Conservation (phyloP, 2,329 filamentous ascomycete genomes). For the Alternaria triticimaculans region DNA sequence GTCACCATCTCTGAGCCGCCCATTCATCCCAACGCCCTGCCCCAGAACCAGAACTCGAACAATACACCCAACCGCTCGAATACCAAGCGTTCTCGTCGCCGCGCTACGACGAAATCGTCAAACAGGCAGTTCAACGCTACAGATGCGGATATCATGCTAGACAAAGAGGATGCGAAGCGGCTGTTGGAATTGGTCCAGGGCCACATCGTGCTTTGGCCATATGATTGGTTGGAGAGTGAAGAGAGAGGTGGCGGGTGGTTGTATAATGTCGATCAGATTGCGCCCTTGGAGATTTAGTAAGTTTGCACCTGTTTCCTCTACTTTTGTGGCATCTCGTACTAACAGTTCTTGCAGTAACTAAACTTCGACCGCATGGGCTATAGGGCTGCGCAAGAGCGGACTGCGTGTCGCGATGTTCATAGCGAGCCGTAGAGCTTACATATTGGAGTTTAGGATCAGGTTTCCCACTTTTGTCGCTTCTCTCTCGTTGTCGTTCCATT, state of each 20-base stretch:
- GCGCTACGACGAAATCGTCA: slow-evolving; percentile 73
- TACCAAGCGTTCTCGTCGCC: slow-evolving; percentile 60
- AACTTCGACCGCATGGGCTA: neutral
- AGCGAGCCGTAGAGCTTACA: neutral
- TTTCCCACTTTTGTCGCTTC: neutral
- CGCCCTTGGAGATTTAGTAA: slow-evolving; percentile 89
- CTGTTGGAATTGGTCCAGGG: slow-evolving; percentile 84
- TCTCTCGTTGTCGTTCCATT: neutral
- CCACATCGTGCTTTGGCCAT: slow-evolving; percentile 88
- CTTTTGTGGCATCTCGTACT: neutral
- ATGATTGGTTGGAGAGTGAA: slow-evolving; percentile 86
- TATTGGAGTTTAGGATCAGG: neutral
- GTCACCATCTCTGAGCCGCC: slow-evolving; percentile 46
- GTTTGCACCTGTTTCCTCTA: too few species aligned
- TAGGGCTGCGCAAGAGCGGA: neutral
- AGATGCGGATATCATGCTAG: slow-evolving; percentile 73
- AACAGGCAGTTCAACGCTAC: slow-evolving; percentile 67
- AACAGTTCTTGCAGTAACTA: neutral
- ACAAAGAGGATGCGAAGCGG: slow-evolving; percentile 78
- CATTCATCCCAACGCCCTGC: slow-evolving; percentile 5
- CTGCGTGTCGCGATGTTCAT: neutral
- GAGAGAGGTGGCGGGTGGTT: slow-evolving; percentile 95
- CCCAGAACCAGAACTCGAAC: neutral
- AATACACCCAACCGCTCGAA: slow-evolving; percentile 20
- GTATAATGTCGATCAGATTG: slow-evolving; percentile 94